phyloP scores from a whole-genome alignment of 768 basidiomycete genomes.

The Rossbeevera mucosa region DNA sequence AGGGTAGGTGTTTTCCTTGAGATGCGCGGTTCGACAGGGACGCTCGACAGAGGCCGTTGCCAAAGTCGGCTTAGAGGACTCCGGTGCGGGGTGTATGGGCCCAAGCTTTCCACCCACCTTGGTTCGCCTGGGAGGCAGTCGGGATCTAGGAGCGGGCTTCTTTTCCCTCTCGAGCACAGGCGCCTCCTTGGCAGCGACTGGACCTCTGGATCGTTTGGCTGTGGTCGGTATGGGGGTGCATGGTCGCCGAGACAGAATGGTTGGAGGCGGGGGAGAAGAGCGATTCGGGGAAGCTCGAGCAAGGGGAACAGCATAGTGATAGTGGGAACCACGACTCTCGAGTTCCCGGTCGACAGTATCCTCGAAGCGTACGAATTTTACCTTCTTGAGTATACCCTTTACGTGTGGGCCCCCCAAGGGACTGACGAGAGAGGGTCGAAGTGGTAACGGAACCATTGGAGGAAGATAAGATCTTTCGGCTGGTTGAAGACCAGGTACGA shows the following conservation, averaged over 20 bases:
- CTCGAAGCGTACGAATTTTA: conserved; percentile 38
- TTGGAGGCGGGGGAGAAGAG: conserved; percentile 6
- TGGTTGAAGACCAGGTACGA: conserved; percentile 6
- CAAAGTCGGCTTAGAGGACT: conserved; percentile 2
- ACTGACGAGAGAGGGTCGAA: conserved; percentile 20
- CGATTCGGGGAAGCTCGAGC: conserved; percentile 1
- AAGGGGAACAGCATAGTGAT: too few species aligned
- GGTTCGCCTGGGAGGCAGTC: conserved; percentile 11
- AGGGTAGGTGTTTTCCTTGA: conserved; percentile 14
- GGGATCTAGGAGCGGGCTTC: conserved; percentile 11
- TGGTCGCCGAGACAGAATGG: conserved; percentile 6
- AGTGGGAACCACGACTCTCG: not conserved
- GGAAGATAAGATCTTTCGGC: conserved; percentile 8
- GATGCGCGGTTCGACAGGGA: conserved; percentile 11
- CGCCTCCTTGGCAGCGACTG: not conserved
- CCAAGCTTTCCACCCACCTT: conserved; percentile 10
- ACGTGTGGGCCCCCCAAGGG: conserved; percentile 28
- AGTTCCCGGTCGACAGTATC: conserved; percentile 11
- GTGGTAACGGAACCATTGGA: conserved; percentile 19
- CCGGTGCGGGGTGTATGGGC: not conserved
- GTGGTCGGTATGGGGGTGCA: conserved; percentile 9
- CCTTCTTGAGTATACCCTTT: conserved; percentile 38
- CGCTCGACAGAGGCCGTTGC: conserved; percentile 9
- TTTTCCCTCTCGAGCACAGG: conserved; percentile 1
- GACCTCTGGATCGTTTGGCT: not conserved